Evolutionary conservation across 1,284 basidiomycete genomes (phyloP), one percentile per base, ranked within the genome.

Genomic region (Caloboletus firmus): DNA sequence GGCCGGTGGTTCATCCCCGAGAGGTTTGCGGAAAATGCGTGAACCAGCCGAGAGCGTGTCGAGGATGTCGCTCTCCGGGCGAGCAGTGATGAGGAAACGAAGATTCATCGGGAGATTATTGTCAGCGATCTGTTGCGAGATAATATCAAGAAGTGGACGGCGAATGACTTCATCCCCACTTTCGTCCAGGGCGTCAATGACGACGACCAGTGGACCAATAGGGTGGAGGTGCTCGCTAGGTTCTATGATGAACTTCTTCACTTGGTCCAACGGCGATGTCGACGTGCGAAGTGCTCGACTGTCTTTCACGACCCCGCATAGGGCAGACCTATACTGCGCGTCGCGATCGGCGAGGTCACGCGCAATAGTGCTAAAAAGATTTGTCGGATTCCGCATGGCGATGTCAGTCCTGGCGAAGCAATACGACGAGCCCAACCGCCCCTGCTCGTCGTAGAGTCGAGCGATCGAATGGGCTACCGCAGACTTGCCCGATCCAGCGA

Each of bases 131-230:
- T 31, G 37, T 1, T 18, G 22, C 0, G 49, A 49, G 2, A 60
- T 9, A 1, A 31, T 10, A 1, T 18, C 15, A 1, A 60, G 20
- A 26, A 59, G 42, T 8, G 28, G 22, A 26, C 18, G 22, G 1
- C 59, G 51, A 36, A 15, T 7, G 1, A 10, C 6, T 22, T 15
- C 8, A 24, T 59, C 26, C 0, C 57, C 51, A 17, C 60, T 47
- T 11, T 60, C 60, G 1, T 61, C 49, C 1, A 59, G 43, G 0
- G 60, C 59, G 4, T 60, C 60, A 0, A 60, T n/a, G 1, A 60
- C 35, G 4, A 60, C 10, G 20, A 60, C 3, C 1, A 59, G 13
- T 1, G 58, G 47, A 2, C 57, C 56, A 1, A 57, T 40, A 3
- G n/a, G 0, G 1, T 36, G 11, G 13, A 59, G 20, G 2, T n/a